Conservation (phyloP, 768 basidiomycete species). For the Myochromella boudieri region DNA sequence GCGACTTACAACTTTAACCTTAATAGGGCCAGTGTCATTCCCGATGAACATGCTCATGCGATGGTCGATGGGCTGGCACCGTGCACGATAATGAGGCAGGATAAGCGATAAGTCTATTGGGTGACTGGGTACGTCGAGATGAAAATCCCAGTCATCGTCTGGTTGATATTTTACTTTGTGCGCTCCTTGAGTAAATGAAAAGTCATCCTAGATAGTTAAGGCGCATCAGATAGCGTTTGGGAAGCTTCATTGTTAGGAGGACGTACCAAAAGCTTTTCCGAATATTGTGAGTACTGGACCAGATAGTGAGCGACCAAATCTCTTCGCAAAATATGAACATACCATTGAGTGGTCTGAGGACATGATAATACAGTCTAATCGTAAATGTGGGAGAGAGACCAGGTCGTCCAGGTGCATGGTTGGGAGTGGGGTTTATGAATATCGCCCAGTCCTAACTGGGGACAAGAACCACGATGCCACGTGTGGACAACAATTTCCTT, state of each 20-base stretch:
- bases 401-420: slow-evolving; percentile 8
- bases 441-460: slow-evolving; percentile 22
- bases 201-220: slow-evolving; percentile 18
- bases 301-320: slow-evolving; percentile 12
- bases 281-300: slow-evolving; percentile 14
- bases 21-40: slow-evolving; percentile 51
- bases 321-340: slow-evolving; percentile 16
- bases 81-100: slow-evolving; percentile 78
- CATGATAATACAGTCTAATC: slow-evolving; percentile 19
- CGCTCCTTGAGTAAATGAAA: slow-evolving; percentile 40
- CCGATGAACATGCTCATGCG: slow-evolving; percentile 70
- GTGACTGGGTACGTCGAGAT: slow-evolving; percentile 49
- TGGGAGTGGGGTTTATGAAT: slow-evolving; percentile 13
- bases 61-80: slow-evolving; percentile 68
- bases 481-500: slow-evolving; percentile 31
- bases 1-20: slow-evolving; percentile 69
- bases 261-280: slow-evolving; percentile 17
- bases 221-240: slow-evolving; percentile 4
- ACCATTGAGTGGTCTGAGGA: slow-evolving; percentile 40
- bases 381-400: neutral
- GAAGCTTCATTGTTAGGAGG: neutral
- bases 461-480: slow-evolving; percentile 27
- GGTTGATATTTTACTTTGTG: slow-evolving; percentile 66
- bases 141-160: slow-evolving; percentile 65
- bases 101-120: slow-evolving; percentile 66